Evolutionary conservation across 805 yeast species (phyloP).

Genomic region (Cyberlindnera petersonii): DNA sequence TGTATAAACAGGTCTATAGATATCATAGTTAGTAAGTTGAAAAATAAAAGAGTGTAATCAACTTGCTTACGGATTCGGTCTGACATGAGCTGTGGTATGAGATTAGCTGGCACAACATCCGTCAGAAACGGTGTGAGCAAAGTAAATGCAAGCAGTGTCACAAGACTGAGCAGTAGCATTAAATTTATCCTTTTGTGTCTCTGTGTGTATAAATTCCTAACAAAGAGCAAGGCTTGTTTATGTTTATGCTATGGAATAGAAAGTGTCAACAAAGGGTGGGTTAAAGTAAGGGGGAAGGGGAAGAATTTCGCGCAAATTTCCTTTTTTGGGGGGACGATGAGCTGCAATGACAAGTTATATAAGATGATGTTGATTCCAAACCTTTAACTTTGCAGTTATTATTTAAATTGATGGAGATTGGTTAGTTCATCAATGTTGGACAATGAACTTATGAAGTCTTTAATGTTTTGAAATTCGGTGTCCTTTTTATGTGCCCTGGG

Average conservation of each 20-base stretch:
- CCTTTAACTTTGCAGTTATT: too few relatives aligned
- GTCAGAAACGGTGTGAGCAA: conserved; percentile 11
- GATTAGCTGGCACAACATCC: conserved; percentile 1
- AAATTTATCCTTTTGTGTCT: background rate
- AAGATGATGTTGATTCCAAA: too few relatives aligned
- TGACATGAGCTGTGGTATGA: conserved; percentile 7
- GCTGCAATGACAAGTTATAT: too few relatives aligned
- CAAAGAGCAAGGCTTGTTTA: too few relatives aligned
- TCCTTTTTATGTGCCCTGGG: too few relatives aligned
- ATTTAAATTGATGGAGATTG: too few relatives aligned
- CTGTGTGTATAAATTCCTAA: too few relatives aligned
- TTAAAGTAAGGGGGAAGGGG: background rate
- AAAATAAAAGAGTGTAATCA: background rate
- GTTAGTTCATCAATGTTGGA: too few relatives aligned
- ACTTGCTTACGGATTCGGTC: conserved; percentile 6
- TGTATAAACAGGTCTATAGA: conserved; percentile 4
- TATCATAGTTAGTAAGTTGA: background rate
- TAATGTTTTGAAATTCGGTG: too few relatives aligned
- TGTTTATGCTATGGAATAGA: background rate
- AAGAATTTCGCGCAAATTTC: background rate
- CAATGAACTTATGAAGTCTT: too few relatives aligned
- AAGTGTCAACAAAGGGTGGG: conserved; percentile 5
- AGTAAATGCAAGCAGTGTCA: conserved; percentile 3
- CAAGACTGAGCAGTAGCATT: conserved; percentile 5
- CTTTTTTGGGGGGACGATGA: background rate